A percentile compares a stretch with the other conserved stretches of the same genome.
These are phyloP conservation scores for Sechiopsis laciniata DNA, from an alignment of 306 rosid genomes.

Conservation along the genomic window DNA sequence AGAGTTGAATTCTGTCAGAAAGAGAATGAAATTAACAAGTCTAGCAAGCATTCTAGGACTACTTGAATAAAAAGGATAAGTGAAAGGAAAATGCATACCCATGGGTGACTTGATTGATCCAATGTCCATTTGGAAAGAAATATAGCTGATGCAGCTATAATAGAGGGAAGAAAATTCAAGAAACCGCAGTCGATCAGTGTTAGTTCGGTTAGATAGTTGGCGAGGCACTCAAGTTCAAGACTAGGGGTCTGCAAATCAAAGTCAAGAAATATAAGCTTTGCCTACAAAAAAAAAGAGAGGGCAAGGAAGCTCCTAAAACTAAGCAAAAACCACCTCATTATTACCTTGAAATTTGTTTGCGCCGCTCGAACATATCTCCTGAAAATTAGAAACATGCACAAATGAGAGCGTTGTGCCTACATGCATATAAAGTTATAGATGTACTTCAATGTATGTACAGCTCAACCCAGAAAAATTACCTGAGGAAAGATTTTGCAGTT, in stretches of 20 bases:
- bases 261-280: slow-evolving; percentile 18
- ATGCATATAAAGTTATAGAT: background rate
- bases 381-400: slow-evolving; percentile 27
- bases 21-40: slow-evolving; percentile 21
- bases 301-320: slow-evolving; percentile 19
- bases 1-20: slow-evolving; percentile 72
- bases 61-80: slow-evolving; percentile 15
- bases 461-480: slow-evolving; percentile 32
- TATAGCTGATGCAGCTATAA: slow-evolving; percentile 83
- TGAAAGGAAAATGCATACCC: slow-evolving; percentile 51
- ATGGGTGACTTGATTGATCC: slow-evolving; percentile 74
- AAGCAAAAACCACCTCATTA: slow-evolving; percentile 16
- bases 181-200: slow-evolving; percentile 64
- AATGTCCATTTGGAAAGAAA: slow-evolving; percentile 90
- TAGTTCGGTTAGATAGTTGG: slow-evolving; percentile 77
- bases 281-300: slow-evolving; percentile 8
- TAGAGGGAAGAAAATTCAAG: slow-evolving; percentile 69
- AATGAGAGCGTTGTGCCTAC: background rate
- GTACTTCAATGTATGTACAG: background rate
- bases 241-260: slow-evolving; percentile 51
- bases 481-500: slow-evolving; percentile 56
- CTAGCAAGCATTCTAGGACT: slow-evolving; percentile 12
- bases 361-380: slow-evolving; percentile 95
- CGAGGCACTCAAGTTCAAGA: slow-evolving; percentile 79
- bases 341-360: slow-evolving; percentile 76